Conservation (phyloP, 805 yeast species). For the Yarrowia deformans region DNA sequence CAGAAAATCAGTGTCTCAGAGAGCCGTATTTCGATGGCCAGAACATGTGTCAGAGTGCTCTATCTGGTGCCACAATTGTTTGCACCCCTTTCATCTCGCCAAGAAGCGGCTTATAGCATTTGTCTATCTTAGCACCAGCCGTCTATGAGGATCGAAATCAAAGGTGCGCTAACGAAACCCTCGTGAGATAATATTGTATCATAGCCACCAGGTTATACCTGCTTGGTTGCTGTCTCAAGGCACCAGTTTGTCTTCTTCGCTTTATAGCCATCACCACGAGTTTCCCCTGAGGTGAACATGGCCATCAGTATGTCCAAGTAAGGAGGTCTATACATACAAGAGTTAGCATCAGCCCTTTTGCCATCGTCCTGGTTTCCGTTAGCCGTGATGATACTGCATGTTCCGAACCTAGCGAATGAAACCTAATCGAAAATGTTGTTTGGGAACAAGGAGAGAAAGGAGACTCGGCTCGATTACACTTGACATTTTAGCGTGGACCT, state of each 20-base stretch:
- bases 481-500: background rate
- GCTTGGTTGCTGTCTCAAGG: too few species aligned
- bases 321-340: too few species aligned
- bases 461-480: background rate
- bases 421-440: constrained; percentile 18
- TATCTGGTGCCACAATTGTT: too few species aligned
- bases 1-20: background rate
- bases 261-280: too few species aligned
- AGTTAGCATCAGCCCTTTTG: background rate
- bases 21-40: background rate
- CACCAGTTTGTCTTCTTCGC: too few species aligned
- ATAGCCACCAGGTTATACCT: too few species aligned
- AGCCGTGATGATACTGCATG: constrained; percentile 2
- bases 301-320: too few species aligned
- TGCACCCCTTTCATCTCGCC: background rate
- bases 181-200: too few species aligned
- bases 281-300: too few species aligned
- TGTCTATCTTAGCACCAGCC: background rate
- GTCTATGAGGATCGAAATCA: background rate
- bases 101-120: background rate
- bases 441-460: background rate
- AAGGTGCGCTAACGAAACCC: background rate
- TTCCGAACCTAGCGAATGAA: background rate
- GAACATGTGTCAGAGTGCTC: too few species aligned
- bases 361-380: constrained; percentile 1